These are phyloP conservation scores for Tetrapisispora fleetii DNA, from an alignment of 805 yeast species.

Conservation along the genomic window DNA sequence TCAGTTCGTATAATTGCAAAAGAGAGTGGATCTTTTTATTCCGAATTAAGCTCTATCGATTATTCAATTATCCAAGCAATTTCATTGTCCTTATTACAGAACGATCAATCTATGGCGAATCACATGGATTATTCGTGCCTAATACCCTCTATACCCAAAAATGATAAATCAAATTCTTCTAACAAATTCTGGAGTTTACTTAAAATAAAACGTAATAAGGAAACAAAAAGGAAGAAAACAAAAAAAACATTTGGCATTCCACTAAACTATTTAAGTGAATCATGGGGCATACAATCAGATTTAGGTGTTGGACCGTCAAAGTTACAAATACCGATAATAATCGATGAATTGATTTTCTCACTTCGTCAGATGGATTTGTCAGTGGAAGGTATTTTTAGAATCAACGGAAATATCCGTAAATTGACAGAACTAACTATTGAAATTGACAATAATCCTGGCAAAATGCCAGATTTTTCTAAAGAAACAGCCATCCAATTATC, in stretches of 20 bases:
- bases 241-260: conserved; percentile 69
- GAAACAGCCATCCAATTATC: conserved; percentile 90
- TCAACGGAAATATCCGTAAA: conserved; percentile 87
- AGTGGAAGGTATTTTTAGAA: conserved; percentile 90
- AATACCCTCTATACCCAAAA: conserved; percentile 1
- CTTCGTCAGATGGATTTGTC: conserved; percentile 88
- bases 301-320: conserved; percentile 76
- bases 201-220: conserved; percentile 22
- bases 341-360: conserved; percentile 78
- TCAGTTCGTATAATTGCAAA: conserved; percentile 7
- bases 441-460: conserved; percentile 65
- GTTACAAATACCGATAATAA: conserved; percentile 70
- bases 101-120: conserved; percentile 9
- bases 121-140: background rate
- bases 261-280: conserved; percentile 53
- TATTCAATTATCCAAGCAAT: conserved; percentile 50
- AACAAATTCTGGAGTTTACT: conserved; percentile 24
- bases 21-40: conserved; percentile 41
- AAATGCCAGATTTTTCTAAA: conserved; percentile 55
- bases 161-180: conserved; percentile 1
- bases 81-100: conserved; percentile 33
- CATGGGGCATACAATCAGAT: conserved; percentile 74
- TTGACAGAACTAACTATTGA: conserved; percentile 61
- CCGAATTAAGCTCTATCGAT: conserved; percentile 34
- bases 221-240: conserved; percentile 15